Evolutionary conservation across 2,329 filamentous ascomycete genomes (phyloP).

Genomic region (Annulohypoxylon truncatum): DNA sequence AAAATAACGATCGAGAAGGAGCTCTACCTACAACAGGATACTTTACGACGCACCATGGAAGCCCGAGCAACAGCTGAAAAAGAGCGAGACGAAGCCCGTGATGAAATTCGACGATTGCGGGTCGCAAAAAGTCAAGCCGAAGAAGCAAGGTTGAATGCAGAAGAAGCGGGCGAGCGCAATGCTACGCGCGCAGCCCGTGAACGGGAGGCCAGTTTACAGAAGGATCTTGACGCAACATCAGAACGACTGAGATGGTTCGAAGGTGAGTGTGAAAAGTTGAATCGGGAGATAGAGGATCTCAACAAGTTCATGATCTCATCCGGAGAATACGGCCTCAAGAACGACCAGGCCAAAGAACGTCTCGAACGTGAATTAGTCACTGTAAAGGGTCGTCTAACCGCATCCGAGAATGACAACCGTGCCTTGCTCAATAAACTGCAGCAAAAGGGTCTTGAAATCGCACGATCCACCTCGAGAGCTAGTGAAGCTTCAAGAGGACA

Average conservation of each 20-base stretch:
- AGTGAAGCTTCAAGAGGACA: slow-evolving; percentile 85
- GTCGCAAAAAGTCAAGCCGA: slow-evolving; percentile 87
- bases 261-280: slow-evolving; percentile 79
- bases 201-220: slow-evolving; percentile 79
- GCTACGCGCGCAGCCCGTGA: slow-evolving; percentile 83
- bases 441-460: slow-evolving; percentile 96
- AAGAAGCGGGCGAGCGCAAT: slow-evolving; percentile 81
- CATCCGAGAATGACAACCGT: slow-evolving; percentile 96
- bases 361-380: slow-evolving; percentile 91
- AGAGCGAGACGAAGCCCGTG: slow-evolving; percentile 88
- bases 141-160: slow-evolving; percentile 84
- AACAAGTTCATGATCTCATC: slow-evolving; percentile 90
- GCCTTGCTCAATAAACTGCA: slow-evolving; percentile 96
- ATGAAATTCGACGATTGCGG: slow-evolving; percentile 83
- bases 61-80: slow-evolving; percentile 82
- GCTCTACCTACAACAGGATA: slow-evolving; percentile 94
- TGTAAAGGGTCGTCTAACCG: slow-evolving; percentile 86
- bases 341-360: slow-evolving; percentile 94
- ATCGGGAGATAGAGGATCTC: slow-evolving; percentile 83
- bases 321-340: slow-evolving; percentile 86
- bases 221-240: slow-evolving; percentile 83
- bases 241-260: slow-evolving; percentile 83
- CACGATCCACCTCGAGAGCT: slow-evolving; percentile 85
- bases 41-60: slow-evolving; percentile 85
- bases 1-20: slow-evolving; percentile 99